Conservation (phyloP, 108 stramenopile genomes). For the Fistulifera pelliculosa region DNA sequence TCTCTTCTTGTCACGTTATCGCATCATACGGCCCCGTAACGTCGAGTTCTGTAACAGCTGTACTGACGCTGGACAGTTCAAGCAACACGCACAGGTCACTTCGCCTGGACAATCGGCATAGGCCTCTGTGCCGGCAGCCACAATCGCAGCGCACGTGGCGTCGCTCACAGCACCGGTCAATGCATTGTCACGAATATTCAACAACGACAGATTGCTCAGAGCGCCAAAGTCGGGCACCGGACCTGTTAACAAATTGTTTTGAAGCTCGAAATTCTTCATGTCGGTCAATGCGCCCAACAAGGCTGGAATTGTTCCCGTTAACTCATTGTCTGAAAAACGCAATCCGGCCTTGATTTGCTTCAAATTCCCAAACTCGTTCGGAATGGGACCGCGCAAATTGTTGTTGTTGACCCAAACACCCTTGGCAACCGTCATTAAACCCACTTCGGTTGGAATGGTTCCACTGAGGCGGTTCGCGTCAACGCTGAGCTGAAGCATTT, state of each 20-base stretch:
- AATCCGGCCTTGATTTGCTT: conserved; percentile 17
- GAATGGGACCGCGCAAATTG: no score
- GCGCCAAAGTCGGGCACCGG: conserved; percentile 44
- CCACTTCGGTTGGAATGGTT: conserved; percentile 46
- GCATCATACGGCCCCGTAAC: no score
- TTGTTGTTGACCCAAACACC: no score
- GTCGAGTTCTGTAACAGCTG: no score
- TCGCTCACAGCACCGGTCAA: conserved; percentile 38
- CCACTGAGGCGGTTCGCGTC: conserved; percentile 42
- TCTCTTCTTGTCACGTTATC: no score
- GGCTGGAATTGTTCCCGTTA: conserved; percentile 14
- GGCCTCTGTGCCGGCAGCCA: no score
- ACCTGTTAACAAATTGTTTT: conserved; percentile 22
- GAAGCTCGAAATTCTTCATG: conserved; percentile 12
- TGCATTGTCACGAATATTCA: conserved; percentile 43
- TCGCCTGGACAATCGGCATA: no score
- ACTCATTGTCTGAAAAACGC: conserved; percentile 7
- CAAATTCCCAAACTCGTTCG: conserved; percentile 3
- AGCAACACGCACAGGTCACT: no score
- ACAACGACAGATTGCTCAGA: conserved; percentile 31
- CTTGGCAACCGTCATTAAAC: neutral
- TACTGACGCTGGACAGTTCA: no score
- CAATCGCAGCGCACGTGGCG: no score
- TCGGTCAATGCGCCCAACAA: conserved; percentile 1
- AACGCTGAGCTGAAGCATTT: conserved; percentile 37